A percentile compares a stretch with the other conserved stretches of the same genome.
Evolutionary conservation across 2,329 filamentous ascomycete genomes (phyloP).

Genomic region (Lojkania enalia): DNA sequence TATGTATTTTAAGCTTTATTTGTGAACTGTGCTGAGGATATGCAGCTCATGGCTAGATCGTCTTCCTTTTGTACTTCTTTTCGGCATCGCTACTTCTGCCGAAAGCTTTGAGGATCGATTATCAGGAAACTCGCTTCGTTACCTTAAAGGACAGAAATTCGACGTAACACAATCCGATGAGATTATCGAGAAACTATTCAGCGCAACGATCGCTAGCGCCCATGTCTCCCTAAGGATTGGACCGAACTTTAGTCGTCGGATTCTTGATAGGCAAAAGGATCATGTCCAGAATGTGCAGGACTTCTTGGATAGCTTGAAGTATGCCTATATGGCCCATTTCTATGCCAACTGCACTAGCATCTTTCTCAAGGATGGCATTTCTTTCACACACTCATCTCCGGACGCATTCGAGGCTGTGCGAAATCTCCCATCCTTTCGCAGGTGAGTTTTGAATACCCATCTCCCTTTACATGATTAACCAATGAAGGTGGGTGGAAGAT

Average conservation of each 20-base stretch:
- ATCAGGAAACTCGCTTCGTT: constrained; percentile 67
- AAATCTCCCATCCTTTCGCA: constrained; percentile 69
- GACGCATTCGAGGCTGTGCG: constrained; percentile 70
- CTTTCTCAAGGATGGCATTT: constrained; percentile 53
- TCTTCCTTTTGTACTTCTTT: constrained; percentile 75
- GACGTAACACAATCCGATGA: constrained; percentile 74
- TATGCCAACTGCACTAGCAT: constrained; percentile 76
- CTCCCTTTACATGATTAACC: constrained; percentile 11
- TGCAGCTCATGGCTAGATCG: constrained; percentile 69
- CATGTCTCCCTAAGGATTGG: constrained; percentile 66
- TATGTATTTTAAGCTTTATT: constrained; percentile 43
- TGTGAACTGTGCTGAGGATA: constrained; percentile 22
- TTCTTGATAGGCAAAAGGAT: constrained; percentile 74
- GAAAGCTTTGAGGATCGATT: constrained; percentile 77
- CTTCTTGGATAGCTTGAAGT: constrained; percentile 72
- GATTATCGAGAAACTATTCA: constrained; percentile 73
- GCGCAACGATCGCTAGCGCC: constrained; percentile 62
- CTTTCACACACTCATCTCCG: constrained; percentile 51
- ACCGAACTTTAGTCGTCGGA: constrained; percentile 61
- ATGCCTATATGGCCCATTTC: constrained; percentile 84
- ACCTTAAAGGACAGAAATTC: constrained; percentile 72
- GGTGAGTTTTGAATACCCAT: constrained; percentile 21
- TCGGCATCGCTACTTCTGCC: constrained; percentile 80
- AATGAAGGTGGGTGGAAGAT: constrained; percentile 40
- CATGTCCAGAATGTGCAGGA: constrained; percentile 76